These are phyloP conservation scores for Ramalina intermedia DNA, from an alignment of 495 filamentous ascomycete genomes.

Conservation along the genomic window DNA sequence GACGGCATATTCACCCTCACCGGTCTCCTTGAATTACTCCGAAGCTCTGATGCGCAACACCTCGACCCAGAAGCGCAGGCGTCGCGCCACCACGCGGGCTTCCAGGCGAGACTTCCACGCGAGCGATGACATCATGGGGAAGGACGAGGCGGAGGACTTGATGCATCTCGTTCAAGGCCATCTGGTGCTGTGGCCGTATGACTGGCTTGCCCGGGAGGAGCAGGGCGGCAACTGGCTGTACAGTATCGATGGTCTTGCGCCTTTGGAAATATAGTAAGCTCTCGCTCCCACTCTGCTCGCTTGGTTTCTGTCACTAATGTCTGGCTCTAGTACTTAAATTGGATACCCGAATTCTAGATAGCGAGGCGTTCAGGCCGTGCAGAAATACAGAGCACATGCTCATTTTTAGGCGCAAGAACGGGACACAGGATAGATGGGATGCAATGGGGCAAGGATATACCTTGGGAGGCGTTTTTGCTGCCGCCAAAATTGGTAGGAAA, in stretches of 20 bases:
- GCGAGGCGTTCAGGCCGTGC: background rate
- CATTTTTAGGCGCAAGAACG: too few species aligned
- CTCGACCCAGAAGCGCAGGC: slow-evolving; percentile 35
- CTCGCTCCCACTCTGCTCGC: background rate
- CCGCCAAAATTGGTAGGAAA: background rate
- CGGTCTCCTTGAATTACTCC: slow-evolving; percentile 31
- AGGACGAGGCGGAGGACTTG: slow-evolving; percentile 62
- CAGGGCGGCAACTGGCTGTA: slow-evolving; percentile 93
- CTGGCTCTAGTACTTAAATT: background rate
- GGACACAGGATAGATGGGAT: too few species aligned
- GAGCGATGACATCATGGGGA: slow-evolving; percentile 57
- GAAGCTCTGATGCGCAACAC: slow-evolving; percentile 34
- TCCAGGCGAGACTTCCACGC: slow-evolving; percentile 56
- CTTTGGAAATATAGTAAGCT: slow-evolving; percentile 93
- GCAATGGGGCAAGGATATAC: too few species aligned
- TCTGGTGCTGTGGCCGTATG: slow-evolving; percentile 83
- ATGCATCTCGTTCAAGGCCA: slow-evolving; percentile 74
- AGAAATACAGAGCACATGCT: too few species aligned
- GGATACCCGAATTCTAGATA: background rate
- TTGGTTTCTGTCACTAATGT: background rate
- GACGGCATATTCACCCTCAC: slow-evolving; percentile 16
- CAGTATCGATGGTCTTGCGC: slow-evolving; percentile 86
- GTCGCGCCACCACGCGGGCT: slow-evolving; percentile 63
- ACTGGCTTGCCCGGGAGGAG: slow-evolving; percentile 86
- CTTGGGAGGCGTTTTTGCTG: background rate